These are phyloP conservation scores for Cochliopodium minus DNA, from an alignment of 208 protist genomes.

Conservation along the genomic window DNA sequence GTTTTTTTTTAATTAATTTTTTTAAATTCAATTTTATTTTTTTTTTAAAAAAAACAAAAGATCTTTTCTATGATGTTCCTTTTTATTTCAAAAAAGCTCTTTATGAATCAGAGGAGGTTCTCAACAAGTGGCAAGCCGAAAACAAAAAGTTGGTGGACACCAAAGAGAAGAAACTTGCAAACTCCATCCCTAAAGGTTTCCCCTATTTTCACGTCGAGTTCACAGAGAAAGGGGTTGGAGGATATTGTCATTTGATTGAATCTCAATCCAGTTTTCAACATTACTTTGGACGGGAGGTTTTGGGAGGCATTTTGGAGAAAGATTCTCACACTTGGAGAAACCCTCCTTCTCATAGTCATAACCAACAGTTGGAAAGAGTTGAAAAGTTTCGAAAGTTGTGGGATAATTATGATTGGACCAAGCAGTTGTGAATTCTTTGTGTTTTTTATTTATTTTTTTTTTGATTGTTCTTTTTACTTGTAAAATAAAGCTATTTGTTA, in stretches of 20 bases:
- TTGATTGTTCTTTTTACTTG: too few relatives aligned
- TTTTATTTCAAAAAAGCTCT: slow-evolving; percentile 4
- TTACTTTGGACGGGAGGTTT: neutral
- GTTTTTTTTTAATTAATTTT: too few relatives aligned
- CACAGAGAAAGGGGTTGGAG: neutral
- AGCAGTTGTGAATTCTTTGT: too few relatives aligned
- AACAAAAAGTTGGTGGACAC: neutral
- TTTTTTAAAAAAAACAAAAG: too few relatives aligned
- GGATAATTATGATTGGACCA: too few relatives aligned
- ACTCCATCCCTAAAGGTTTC: neutral
- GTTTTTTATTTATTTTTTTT: too few relatives aligned
- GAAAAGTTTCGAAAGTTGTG: too few relatives aligned
- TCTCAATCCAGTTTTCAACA: neutral
- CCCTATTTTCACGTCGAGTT: slow-evolving; percentile 10
- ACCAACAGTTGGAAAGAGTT: too few relatives aligned
- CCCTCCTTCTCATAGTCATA: too few relatives aligned
- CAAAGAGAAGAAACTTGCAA: neutral
- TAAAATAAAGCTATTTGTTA: too few relatives aligned
- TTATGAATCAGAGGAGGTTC: neutral
- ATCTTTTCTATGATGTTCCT: neutral
- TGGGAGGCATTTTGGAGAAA: neutral
- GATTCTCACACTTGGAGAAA: too few relatives aligned
- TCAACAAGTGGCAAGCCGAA: neutral
- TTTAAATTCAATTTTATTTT: too few relatives aligned
- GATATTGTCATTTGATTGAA: neutral